Evolutionary conservation across 1,284 basidiomycete genomes (phyloP), one percentile per base, ranked within the genome.

Genomic region (Trichosporon coremiiforme): DNA sequence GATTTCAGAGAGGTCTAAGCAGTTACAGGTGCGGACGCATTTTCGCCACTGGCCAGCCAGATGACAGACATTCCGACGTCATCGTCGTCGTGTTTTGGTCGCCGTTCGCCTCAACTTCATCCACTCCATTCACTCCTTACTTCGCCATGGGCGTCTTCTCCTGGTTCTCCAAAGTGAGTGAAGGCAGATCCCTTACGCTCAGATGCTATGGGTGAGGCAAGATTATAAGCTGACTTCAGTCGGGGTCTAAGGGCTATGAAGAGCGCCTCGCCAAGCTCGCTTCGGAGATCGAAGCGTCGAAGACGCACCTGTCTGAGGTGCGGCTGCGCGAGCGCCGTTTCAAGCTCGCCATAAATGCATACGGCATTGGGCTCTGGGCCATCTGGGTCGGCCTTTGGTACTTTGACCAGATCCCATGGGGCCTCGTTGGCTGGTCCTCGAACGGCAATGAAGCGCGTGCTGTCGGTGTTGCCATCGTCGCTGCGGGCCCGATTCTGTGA

Each of bases 371-470:
- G 0, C 82, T 87, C 45, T 98, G 95, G 95, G 87, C 88, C 35
- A 80, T 88, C 20, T 98, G 96, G 84, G 86, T 90, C 53, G 89
- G 86, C 29, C 76, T 92, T 66, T 97, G 95, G 93, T 98, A 93
- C 84, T 85, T 89, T 64, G 85, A 88, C 64, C 80, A 87, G 31
- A 78, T 92, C 22, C 90, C 91, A 0, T 82, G 80, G 70, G 78
- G 83, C n/a, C 71, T 83, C 41, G 71, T 84, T 31, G 79, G 78
- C 0, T 77, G 75, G 73, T 72, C 73, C 22, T 66, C 67, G 15
- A 70, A 77, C 22, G 73, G 74, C 17, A 80, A 83, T 41, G 78
- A 87, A 45, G 87, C 88, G 78, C 88, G 84, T 75, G 83, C 84
- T 0, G 75, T 79, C 84, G 87, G 85, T 4, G 70, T 86, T 10